Base-by-base conservation (phyloP, 1,139 yeast species). In the Blastobotrys buckinghamii region DNA sequence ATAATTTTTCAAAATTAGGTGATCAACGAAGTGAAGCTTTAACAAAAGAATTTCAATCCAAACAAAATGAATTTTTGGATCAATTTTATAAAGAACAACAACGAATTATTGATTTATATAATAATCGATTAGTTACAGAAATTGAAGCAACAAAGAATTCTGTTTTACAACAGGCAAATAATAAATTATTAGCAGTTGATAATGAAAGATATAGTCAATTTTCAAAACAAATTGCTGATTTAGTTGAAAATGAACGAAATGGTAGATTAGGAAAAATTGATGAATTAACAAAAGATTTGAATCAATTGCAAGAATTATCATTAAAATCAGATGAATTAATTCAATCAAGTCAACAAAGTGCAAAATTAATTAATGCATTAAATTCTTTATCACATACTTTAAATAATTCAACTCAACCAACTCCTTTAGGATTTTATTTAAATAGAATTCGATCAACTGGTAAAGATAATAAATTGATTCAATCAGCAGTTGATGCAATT, bases 171-270 rank as follows among this genome's bases (percentile, higher is more conserved):
- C 86, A 88, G 53, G 90, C 92, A 39, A 82, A 81, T 53, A 92
- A 89, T 66, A 84, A 84, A 53, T 77, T 90, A 36, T 72, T 82
- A 26, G 75, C 85, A 64, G 80, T 84, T 51, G 81, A 88, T 61
- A 73, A 83, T 51, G 83, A 81, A 57, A 84, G 85, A 59, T 80
- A 89, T 51, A 77, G 81, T 59, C 81, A 81, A 61, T 84, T 88
- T 66, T 82, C 84, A 56, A 71, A 76, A 54, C 74, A 82, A 53
- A 73, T 92, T 50, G 68, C 76, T 45, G 77, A 79, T 43, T 79
- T 77, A 55, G 77, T 94, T 46, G 95, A 88, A 59, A 61, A 71
- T 30, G 98, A 92, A 72, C 83, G 97, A 67, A 74, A 81, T 51
- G 89, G 90, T 33, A 82, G 95, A 63, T 77, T 89, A 59, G 77